Conservation (phyloP, 2,329 filamentous ascomycete genomes). For the Bipolaris victoriae region DNA sequence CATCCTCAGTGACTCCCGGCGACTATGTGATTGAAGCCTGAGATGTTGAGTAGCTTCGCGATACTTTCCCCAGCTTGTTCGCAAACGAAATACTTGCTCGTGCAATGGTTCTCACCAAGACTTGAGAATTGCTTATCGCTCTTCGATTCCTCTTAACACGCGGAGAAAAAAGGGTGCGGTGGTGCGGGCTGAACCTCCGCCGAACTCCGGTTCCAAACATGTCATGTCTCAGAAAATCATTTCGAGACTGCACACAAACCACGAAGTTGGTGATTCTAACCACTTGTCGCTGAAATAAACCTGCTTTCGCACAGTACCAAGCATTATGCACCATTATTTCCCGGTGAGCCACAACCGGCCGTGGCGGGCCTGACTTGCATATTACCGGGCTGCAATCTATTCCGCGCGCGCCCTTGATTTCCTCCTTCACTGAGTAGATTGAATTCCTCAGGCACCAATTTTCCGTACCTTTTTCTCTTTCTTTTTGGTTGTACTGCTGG, state of each 20-base stretch:
- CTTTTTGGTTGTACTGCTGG: conserved; percentile 22
- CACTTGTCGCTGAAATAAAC: conserved; percentile 1
- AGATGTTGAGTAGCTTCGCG: neutral
- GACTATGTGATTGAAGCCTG: neutral
- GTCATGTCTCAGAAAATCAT: conserved; percentile 22
- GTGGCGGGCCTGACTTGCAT: conserved; percentile 2
- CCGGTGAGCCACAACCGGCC: conserved; percentile 3
- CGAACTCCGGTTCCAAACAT: conserved; percentile 23
- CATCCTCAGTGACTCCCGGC: too few species aligned
- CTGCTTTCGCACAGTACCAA: conserved; percentile 5
- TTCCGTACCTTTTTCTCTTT: conserved; percentile 4
- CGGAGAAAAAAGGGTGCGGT: neutral
- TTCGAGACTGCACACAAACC: conserved; percentile 2
- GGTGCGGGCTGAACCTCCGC: conserved; percentile 5
- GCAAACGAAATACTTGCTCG: neutral
- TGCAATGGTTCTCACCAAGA: neutral
- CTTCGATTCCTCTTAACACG: neutral
- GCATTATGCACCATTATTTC: conserved; percentile 12
- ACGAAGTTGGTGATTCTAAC: conserved; percentile 2
- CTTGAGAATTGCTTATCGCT: neutral
- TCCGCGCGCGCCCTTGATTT: conserved; percentile 7
- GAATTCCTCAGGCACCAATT: neutral
- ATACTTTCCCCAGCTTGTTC: neutral
- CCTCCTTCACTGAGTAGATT: conserved; percentile 7
- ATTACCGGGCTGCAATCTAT: neutral